These are phyloP conservation scores for Botrytis pseudocinerea DNA, from an alignment of 2,329 filamentous ascomycete species.

Conservation along the genomic window DNA sequence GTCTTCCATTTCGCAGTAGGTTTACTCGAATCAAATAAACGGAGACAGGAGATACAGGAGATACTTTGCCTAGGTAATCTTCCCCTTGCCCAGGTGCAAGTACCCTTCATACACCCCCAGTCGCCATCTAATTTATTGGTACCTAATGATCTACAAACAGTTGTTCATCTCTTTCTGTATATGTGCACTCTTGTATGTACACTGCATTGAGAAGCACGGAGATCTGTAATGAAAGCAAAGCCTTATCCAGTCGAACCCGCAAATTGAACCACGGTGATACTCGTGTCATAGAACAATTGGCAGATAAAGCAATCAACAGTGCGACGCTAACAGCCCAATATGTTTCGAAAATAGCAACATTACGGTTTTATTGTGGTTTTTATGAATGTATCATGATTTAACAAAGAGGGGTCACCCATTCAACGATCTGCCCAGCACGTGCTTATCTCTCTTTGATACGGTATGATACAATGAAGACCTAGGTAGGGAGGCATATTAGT, in stretches of 20 bases:
- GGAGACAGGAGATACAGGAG: neutral
- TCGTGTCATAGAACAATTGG: slow-evolving; percentile 39
- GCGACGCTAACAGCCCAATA: slow-evolving; percentile 31
- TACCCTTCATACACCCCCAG: neutral
- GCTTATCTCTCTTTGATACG: slow-evolving; percentile 6
- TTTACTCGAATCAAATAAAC: neutral
- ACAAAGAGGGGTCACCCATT: slow-evolving; percentile 16
- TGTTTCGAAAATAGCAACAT: slow-evolving; percentile 27
- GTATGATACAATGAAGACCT: neutral
- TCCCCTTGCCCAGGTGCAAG: neutral
- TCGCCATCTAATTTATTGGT: neutral
- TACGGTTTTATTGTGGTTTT: neutral
- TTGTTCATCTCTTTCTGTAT: neutral
- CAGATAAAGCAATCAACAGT: slow-evolving; percentile 20
- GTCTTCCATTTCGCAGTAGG: neutral
- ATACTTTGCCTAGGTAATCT: neutral
- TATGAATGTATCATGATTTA: neutral
- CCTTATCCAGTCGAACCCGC: slow-evolving; percentile 26
- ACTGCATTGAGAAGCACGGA: slow-evolving; percentile 2
- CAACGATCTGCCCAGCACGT: neutral
- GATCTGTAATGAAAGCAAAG: slow-evolving; percentile 25
- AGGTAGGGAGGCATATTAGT: neutral
- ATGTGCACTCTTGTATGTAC: neutral
- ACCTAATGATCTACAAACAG: slow-evolving; percentile 9
- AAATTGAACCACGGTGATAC: neutral